These are phyloP conservation scores for Ustilago bromivora DNA, from an alignment of 1,284 basidiomycete genomes.

Conservation along the genomic window DNA sequence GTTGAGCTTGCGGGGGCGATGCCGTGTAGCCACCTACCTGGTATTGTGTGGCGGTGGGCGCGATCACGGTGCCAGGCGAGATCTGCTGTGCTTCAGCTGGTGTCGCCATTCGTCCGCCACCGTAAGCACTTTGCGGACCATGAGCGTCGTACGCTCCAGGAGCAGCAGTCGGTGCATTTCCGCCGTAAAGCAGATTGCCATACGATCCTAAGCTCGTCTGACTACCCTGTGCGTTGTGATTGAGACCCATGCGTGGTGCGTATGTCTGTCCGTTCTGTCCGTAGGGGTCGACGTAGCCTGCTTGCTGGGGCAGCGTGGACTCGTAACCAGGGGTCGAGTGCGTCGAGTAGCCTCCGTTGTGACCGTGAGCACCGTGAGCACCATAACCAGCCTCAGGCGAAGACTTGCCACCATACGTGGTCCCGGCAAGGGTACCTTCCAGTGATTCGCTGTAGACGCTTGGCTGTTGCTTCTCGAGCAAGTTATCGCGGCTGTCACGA, in stretches of 20 bases:
- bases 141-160: constrained; percentile 20
- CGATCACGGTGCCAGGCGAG: constrained; percentile 43
- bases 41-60: constrained; percentile 21
- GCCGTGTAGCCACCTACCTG: constrained; percentile 26
- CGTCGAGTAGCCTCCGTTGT: constrained; percentile 10
- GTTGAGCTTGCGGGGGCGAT: constrained; percentile 28
- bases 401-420: constrained; percentile 37
- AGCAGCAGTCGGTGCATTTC: constrained; percentile 10
- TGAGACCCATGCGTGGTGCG: constrained; percentile 24
- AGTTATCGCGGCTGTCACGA: constrained; percentile 59
- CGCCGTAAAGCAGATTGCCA: constrained; percentile 45
- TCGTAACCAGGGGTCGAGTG: constrained; percentile 27
- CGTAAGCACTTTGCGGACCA: constrained; percentile 22
- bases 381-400: constrained; percentile 36
- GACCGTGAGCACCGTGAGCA: constrained; percentile 24
- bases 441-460: constrained; percentile 51
- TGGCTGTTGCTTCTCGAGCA: constrained; percentile 55
- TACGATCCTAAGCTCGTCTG: constrained; percentile 52
- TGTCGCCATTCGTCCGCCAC: constrained; percentile 15
- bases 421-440: constrained; percentile 43
- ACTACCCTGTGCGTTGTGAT: constrained; percentile 37
- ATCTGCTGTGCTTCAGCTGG: constrained; percentile 36
- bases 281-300: constrained; percentile 40
- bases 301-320: constrained; percentile 28
- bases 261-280: constrained; percentile 21